phyloP scores from a whole-genome alignment of 352 stramenopile genomes.

The Globisporangium takayamanum region DNA sequence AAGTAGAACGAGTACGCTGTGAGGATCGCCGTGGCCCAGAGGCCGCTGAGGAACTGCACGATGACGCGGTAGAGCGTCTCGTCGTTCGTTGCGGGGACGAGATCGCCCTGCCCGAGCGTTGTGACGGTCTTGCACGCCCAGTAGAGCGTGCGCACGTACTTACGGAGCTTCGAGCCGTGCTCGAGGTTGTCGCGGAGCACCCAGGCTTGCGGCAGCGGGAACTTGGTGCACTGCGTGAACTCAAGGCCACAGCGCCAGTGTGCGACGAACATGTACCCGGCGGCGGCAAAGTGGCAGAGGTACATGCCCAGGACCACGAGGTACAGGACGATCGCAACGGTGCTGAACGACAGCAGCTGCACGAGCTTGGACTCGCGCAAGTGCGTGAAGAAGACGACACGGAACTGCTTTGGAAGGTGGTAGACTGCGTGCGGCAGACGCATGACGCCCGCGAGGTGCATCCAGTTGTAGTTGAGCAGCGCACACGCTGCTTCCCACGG shows the following conservation, averaged over 20 bases:
- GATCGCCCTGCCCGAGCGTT: constrained; percentile 59
- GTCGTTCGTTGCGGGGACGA: constrained; percentile 42
- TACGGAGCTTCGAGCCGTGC: constrained; percentile 27
- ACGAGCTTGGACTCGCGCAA: constrained; percentile 16
- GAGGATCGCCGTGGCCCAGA: constrained; percentile 65
- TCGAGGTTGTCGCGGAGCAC: constrained; percentile 57
- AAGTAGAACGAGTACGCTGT: constrained; percentile 74
- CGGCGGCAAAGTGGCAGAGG: constrained; percentile 45
- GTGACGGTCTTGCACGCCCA: constrained; percentile 71
- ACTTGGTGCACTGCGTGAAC: constrained; percentile 30
- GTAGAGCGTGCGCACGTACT: constrained; percentile 58
- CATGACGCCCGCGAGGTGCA: constrained; percentile 36
- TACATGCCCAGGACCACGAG: constrained; percentile 47
- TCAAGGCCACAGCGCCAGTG: constrained; percentile 33
- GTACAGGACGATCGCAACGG: constrained; percentile 30
- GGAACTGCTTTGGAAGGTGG: constrained; percentile 16
- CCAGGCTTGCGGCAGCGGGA: constrained; percentile 31
- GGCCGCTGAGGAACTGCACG: constrained; percentile 47
- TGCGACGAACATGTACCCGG: constrained; percentile 56
- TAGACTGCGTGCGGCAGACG: constrained; percentile 19
- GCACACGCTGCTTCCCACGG: constrained; percentile 31
- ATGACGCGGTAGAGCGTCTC: constrained; percentile 61
- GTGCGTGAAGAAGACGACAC: constrained; percentile 15
- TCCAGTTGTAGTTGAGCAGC: constrained; percentile 28
- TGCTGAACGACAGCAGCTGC: constrained; percentile 40